Percentiles rank a stretch among this genome's conserved stretches.
Evolutionary conservation across 768 basidiomycete species (phyloP).

Genomic region (Auricularia sp.): DNA sequence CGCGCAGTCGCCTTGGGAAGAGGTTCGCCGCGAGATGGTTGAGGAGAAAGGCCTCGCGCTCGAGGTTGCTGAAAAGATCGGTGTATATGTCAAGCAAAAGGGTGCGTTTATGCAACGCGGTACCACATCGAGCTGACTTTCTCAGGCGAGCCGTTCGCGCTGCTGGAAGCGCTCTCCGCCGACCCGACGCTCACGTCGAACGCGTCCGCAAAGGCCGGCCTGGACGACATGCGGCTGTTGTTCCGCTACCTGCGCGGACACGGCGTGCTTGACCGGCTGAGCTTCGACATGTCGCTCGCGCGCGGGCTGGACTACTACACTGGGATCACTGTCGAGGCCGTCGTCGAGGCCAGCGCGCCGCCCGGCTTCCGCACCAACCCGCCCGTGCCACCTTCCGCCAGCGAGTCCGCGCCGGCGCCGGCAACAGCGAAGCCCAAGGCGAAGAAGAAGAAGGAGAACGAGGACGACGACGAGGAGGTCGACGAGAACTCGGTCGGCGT

Average conservation of each 20-base stretch:
- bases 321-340: conserved; percentile 95
- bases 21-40: conserved; percentile 94
- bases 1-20: conserved; percentile 85
- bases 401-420: conserved; percentile 19
- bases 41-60: conserved; percentile 84
- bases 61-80: conserved; percentile 82
- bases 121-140: too few relatives aligned
- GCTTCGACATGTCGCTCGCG: conserved; percentile 95
- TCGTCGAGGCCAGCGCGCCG: conserved; percentile 88
- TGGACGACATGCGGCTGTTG: conserved; percentile 77
- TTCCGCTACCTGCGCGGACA: conserved; percentile 79
- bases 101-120: too few relatives aligned
- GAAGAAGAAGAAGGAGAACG: conserved; percentile 14
- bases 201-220: conserved; percentile 64
- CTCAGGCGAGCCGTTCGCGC: conserved; percentile 61
- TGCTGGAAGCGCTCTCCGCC: conserved; percentile 59
- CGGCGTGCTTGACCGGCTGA: conserved; percentile 77
- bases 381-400: conserved; percentile 33
- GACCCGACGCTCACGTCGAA: conserved; percentile 62
- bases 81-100: conserved; percentile 93
- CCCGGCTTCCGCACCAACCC: conserved; percentile 60
- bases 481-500: conserved; percentile 93
- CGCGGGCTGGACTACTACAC: conserved; percentile 98
- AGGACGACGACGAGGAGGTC: conserved; percentile 58
- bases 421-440: conserved; percentile 28